phyloP scores from a whole-genome alignment of 2,329 filamentous ascomycete genomes.

The Tetracladium maxilliforme region DNA sequence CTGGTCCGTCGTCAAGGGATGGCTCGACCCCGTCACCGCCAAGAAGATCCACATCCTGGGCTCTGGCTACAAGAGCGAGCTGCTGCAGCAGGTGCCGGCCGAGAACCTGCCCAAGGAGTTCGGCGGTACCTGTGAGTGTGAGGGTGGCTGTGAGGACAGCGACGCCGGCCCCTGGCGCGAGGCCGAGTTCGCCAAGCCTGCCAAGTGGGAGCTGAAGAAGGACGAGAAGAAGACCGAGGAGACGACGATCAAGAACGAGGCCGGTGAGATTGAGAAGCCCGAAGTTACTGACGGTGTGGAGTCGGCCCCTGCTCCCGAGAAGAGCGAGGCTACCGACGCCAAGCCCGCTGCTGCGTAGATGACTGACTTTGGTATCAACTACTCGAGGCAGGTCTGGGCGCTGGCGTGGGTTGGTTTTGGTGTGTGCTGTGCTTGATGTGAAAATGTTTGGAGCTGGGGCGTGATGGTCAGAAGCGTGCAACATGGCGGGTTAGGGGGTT shows the following conservation, averaged over 20 bases:
- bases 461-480: neutral
- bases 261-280: too few species aligned
- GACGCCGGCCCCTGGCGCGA: slow-evolving; percentile 87
- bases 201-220: slow-evolving; percentile 44
- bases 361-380: neutral
- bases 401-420: too few species aligned
- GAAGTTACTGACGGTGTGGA: neutral
- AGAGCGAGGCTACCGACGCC: neutral
- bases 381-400: neutral
- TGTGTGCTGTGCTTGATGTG: neutral
- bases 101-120: slow-evolving; percentile 85
- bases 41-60: slow-evolving; percentile 91
- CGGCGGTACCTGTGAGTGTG: slow-evolving; percentile 71
- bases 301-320: neutral
- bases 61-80: slow-evolving; percentile 64
- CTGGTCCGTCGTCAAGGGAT: slow-evolving; percentile 79
- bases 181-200: slow-evolving; percentile 46
- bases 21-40: slow-evolving; percentile 93
- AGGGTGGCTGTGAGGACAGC: slow-evolving; percentile 70
- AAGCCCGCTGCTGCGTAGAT: neutral
- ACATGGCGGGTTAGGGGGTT: neutral
- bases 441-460: neutral
- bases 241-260: too few species aligned
- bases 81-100: slow-evolving; percentile 69
- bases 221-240: too few species aligned